Evolutionary conservation across 306 rosid genomes (phyloP), one percentile per base, ranked within the genome.

Genomic region (Coriaria nepalensis): DNA sequence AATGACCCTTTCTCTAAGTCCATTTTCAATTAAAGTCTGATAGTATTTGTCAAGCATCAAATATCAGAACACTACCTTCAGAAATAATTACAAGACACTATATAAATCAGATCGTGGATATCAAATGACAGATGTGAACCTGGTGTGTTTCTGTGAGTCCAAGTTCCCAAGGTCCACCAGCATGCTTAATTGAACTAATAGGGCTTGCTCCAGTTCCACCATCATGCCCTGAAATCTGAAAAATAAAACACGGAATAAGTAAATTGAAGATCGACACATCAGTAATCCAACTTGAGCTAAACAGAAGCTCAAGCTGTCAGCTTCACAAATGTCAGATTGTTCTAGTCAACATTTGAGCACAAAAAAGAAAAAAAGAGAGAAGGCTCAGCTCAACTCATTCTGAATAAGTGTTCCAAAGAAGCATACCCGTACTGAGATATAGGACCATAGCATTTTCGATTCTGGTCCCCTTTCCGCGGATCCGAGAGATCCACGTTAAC

Each of bases 141-240:
- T 90, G 95, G 68, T 90, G 92, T 55, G 94, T 70, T 75, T 90
- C 97, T 53, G 97, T 79, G 39, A 90, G 77, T 53, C 97, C 97
- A 55, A 90, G 87, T 72, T 90, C 97, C 97, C 97, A 90, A 63
- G 97, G 97, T 65, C 97, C 97, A 55, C 97, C 97, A 49, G 97
- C 97, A 75, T 90, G 97, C 74, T 90, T 90, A 60, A 90, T 90
- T 64, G 97, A 90, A 77, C 97, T 90, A 52, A 90, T 76, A 57
- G 97, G 97, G 75, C 97, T 90, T 33, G 95, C 97, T 63, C 97
- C 95, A 35, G 95, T 84, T 69, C 97, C 95, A 66, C 95, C 97
- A 69, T 84, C 95, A 71, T 90, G 95, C 46, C 97, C 95, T 41
- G 95, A 84, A 70, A 84, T 85, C 97, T 90, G 84, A 15, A 45